phyloP scores from a whole-genome alignment of 345 rosid species.

The Eucalyptus curtisii region DNA sequence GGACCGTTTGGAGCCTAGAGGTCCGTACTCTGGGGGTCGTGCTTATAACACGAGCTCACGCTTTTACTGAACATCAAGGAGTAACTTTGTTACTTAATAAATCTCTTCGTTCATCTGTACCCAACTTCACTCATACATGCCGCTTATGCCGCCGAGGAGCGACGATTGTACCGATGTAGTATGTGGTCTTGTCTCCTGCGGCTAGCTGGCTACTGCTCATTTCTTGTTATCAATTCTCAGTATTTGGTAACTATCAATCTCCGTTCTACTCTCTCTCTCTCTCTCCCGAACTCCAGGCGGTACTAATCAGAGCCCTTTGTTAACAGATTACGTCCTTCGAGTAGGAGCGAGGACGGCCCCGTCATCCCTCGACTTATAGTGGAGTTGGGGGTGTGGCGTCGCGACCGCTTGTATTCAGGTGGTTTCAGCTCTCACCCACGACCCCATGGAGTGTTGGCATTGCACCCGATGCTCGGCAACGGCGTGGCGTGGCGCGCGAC shows the following conservation, averaged over 20 bases:
- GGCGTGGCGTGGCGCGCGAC: not conserved
- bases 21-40: conserved; percentile 51
- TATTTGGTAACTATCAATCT: not conserved
- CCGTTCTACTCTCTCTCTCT: not conserved
- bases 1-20: conserved; percentile 60
- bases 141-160: not conserved
- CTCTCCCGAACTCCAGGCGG: not conserved
- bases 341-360: not conserved
- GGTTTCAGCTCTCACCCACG: not conserved
- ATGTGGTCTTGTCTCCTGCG: not conserved
- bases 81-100: not conserved
- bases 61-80: conserved; percentile 18
- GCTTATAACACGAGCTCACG: conserved; percentile 41
- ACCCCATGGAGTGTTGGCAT: not conserved
- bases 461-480: not conserved
- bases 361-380: not conserved
- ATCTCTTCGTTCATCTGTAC: not conserved
- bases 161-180: not conserved
- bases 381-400: not conserved
- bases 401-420: not conserved
- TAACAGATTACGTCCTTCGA: conserved; percentile 3
- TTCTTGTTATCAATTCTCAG: not conserved
- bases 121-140: not conserved
- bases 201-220: not conserved
- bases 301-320: not conserved